phyloP scores from a whole-genome alignment of 345 rosid genomes.

The Pugionium cornutum region DNA sequence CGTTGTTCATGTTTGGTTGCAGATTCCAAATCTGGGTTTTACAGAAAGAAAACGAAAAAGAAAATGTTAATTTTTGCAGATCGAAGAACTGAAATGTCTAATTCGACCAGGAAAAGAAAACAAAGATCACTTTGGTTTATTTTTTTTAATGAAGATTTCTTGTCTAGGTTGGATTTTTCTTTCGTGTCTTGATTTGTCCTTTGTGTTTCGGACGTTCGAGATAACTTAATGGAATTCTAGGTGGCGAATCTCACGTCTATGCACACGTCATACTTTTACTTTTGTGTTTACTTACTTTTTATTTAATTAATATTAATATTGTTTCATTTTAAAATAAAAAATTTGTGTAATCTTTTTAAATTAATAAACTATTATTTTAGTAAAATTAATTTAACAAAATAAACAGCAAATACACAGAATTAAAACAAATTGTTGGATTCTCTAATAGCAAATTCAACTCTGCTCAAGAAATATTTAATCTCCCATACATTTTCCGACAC shows the following conservation, averaged over 20 bases:
- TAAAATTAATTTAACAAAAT: too few species aligned
- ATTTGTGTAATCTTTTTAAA: too few species aligned
- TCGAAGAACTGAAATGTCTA: not conserved
- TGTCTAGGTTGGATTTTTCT: not conserved
- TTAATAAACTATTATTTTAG: too few species aligned
- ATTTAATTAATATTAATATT: not conserved
- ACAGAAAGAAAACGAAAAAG: not conserved
- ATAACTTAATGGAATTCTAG: slow-evolving; percentile 7
- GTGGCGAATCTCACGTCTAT: slow-evolving; percentile 32
- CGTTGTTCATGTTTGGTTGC: slow-evolving; percentile 34
- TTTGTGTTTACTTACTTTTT: not conserved
- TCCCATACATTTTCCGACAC: too few species aligned
- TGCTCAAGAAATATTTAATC: too few species aligned
- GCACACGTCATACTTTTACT: slow-evolving; percentile 19
- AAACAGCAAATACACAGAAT: too few species aligned
- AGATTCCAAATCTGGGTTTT: slow-evolving; percentile 5
- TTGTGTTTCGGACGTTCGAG: slow-evolving; percentile 12
- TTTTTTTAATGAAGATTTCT: not conserved
- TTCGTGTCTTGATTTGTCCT: slow-evolving; percentile 13
- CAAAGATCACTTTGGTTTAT: not conserved
- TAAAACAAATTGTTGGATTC: too few species aligned
- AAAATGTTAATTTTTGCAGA: not conserved
- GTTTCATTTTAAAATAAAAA: too few species aligned
- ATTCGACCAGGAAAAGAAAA: not conserved
- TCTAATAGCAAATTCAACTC: too few species aligned